phyloP scores from a whole-genome alignment of 805 yeast species.

The Phaffomyces antillensis region DNA sequence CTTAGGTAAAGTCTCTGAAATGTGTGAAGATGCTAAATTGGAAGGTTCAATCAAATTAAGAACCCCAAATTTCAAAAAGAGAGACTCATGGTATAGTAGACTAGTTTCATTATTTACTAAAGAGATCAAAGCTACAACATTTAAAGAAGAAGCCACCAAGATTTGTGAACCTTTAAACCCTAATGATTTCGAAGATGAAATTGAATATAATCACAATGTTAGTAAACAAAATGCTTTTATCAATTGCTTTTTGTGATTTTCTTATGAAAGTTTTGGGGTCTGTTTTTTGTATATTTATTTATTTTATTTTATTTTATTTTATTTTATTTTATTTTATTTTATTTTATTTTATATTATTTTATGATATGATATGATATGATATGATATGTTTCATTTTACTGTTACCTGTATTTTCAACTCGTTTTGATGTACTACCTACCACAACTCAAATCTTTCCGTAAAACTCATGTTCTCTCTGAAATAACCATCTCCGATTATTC shows the following conservation, averaged over 20 bases:
- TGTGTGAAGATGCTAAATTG: no score
- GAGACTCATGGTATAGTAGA: not conserved
- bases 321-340: no score
- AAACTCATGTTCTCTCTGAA: no score
- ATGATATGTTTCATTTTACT: no score
- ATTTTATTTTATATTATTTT: no score
- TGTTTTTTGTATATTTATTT: not conserved
- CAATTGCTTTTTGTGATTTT: not conserved
- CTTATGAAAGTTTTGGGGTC: not conserved
- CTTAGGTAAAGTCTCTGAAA: no score
- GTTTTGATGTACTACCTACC: no score
- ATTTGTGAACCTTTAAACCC: not conserved
- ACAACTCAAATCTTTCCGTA: no score
- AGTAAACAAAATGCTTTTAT: slow-evolving; percentile 2
- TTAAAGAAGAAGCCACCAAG: not conserved
- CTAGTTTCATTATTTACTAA: not conserved
- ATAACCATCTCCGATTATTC: no score
- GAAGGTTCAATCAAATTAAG: not conserved
- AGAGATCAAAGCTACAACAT: not conserved
- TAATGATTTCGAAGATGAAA: not conserved
- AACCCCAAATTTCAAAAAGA: not conserved
- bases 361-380: no score
- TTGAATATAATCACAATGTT: not conserved
- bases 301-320: no score
- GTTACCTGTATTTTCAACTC: no score